These are phyloP conservation scores for Phalaenopsis aphrodite DNA, from an alignment of 106 monocot species.

Conservation along the genomic window DNA sequence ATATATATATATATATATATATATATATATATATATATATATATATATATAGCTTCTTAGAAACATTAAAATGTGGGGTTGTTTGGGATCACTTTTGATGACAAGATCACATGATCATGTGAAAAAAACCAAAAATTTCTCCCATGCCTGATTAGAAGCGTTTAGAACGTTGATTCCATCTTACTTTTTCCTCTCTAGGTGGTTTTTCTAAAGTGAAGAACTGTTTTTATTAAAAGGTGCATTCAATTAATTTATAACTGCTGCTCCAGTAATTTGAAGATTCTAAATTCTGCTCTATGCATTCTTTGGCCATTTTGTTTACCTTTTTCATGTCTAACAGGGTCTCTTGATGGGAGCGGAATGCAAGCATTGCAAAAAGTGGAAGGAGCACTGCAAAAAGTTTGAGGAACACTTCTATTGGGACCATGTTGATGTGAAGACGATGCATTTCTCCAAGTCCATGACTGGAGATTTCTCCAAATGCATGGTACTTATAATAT, in stretches of 20 bases:
- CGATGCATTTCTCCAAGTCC: not conserved
- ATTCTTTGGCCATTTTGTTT: not conserved
- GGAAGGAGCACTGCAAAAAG: constrained; percentile 1
- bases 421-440: constrained; percentile 1
- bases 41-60: no score
- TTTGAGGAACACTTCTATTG: constrained; percentile 6
- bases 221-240: not conserved
- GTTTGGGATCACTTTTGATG: no score
- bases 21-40: not conserved
- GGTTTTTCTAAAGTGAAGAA: not conserved
- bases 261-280: not conserved
- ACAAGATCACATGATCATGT: no score
- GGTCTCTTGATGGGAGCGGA: not conserved
- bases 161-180: not conserved
- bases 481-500: not conserved
- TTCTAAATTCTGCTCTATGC: not conserved
- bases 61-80: no score
- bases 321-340: not conserved
- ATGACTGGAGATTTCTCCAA: constrained; percentile 4
- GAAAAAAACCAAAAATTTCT: no score
- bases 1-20: not conserved
- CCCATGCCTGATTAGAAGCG: no score
- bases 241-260: not conserved
- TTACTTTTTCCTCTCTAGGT: not conserved
- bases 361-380: constrained; percentile 2